These are phyloP conservation scores for Picocystis salinarum DNA, from an alignment of 139 green algal genomes.

Conservation along the genomic window DNA sequence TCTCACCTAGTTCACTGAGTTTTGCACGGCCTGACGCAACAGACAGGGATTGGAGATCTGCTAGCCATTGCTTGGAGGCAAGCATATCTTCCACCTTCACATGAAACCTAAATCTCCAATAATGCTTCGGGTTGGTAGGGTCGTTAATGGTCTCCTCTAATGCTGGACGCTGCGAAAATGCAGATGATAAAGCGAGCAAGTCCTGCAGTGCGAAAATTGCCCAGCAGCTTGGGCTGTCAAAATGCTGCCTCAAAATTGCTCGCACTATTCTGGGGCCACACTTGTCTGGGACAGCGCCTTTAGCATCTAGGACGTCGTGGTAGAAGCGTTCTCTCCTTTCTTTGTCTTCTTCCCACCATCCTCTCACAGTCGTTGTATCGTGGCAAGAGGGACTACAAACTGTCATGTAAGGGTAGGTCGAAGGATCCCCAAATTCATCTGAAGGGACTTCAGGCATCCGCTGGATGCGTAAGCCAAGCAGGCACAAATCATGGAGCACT, in stretches of 20 bases:
- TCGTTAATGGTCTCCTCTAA: constrained; percentile 89
- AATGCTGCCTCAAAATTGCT: constrained; percentile 67
- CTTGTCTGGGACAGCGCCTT: constrained; percentile 10
- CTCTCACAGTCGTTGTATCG: constrained; percentile 65
- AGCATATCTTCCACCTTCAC: constrained; percentile 31
- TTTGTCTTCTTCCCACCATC: constrained; percentile 69
- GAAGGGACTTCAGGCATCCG: constrained; percentile 43
- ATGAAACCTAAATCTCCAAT: constrained; percentile 67
- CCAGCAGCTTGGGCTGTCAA: constrained; percentile 46
- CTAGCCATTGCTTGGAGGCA: too few species aligned
- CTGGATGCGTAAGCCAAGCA: constrained; percentile 80
- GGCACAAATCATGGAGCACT: constrained; percentile 54
- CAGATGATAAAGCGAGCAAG: constrained; percentile 23
- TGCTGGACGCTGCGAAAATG: constrained; percentile 19
- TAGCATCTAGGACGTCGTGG: constrained; percentile 17
- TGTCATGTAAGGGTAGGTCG: constrained; percentile 48
- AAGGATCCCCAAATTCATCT: constrained; percentile 43
- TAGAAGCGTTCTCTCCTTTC: constrained; percentile 53
- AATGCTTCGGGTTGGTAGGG: constrained; percentile 77
- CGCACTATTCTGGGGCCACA: constrained; percentile 61
- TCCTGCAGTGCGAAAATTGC: constrained; percentile 80
- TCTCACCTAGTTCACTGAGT: too few species aligned
- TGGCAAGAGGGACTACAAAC: constrained; percentile 78
- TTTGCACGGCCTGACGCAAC: too few species aligned
- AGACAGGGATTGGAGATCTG: too few species aligned